Evolutionary conservation across 2,329 filamentous ascomycete genomes (phyloP).

Genomic region (Monosporascus sp.): DNA sequence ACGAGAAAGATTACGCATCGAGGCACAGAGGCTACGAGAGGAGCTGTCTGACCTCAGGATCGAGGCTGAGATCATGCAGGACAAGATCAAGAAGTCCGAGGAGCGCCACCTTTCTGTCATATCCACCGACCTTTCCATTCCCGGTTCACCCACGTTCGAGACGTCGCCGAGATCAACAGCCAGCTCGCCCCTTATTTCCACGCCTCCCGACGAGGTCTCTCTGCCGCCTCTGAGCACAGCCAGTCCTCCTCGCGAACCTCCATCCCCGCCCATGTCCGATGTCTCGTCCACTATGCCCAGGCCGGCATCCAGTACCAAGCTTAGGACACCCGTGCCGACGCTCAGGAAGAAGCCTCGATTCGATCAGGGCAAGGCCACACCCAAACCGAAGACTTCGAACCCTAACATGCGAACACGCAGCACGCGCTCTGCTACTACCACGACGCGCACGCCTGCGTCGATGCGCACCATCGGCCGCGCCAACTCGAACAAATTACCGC

Average conservation of each 20-base stretch:
- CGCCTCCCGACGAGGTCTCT: conserved; percentile 72
- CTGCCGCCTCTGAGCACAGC: conserved; percentile 43
- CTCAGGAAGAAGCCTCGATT: conserved; percentile 44
- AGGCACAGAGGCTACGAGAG: conserved; percentile 81
- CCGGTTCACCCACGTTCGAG: conserved; percentile 68
- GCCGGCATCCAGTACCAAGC: conserved; percentile 38
- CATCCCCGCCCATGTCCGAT: conserved; percentile 91
- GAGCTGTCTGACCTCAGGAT: conserved; percentile 92
- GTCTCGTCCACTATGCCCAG: conserved; percentile 59
- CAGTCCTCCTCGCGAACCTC: conserved; percentile 70
- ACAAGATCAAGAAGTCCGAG: conserved; percentile 78
- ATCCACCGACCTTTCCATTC: conserved; percentile 56
- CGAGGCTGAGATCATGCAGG: conserved; percentile 87
- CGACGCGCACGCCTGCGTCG: conserved; percentile 40
- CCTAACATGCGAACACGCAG: conserved; percentile 31
- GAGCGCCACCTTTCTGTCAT: conserved; percentile 52
- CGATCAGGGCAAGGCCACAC: conserved; percentile 47
- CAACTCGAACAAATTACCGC: conserved; percentile 44
- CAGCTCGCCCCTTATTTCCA: conserved; percentile 85
- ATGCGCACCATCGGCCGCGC: conserved; percentile 40
- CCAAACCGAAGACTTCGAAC: conserved; percentile 40
- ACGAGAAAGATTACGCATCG: conserved; percentile 81
- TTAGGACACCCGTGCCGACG: conserved; percentile 29
- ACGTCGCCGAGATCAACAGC: conserved; percentile 77
- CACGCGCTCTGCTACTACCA: conserved; percentile 41